Evolutionary conservation across 2,329 filamentous ascomycete species (phyloP).

Genomic region (Aspergillus sp.): DNA sequence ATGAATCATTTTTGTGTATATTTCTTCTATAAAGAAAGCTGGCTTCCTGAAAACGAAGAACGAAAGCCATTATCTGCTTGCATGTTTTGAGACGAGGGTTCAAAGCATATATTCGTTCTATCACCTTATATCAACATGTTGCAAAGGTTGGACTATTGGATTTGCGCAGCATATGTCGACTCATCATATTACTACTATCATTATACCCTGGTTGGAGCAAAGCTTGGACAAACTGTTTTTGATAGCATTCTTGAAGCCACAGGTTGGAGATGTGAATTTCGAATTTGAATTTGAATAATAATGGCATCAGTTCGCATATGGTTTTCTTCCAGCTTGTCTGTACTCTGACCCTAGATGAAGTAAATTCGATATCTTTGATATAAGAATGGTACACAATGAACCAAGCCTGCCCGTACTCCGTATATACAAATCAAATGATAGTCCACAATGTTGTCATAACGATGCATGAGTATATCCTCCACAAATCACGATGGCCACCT

Average conservation of each 20-base stretch:
- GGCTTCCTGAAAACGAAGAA: too few relatives aligned
- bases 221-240: constrained; percentile 5
- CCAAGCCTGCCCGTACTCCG: too few relatives aligned
- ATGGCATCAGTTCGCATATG: background rate
- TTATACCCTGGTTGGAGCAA: constrained; percentile 23
- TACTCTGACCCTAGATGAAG: background rate
- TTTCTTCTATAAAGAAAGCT: too few relatives aligned
- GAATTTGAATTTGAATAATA: background rate
- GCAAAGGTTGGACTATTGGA: too few relatives aligned
- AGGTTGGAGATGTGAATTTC: background rate
- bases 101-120: too few relatives aligned
- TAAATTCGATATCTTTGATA: background rate
- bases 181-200: constrained; percentile 1
- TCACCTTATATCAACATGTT: too few relatives aligned
- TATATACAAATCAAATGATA: too few relatives aligned
- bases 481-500: constrained; percentile 17
- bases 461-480: constrained; percentile 2
- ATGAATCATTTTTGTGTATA: too few relatives aligned
- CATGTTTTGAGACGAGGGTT: too few relatives aligned
- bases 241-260: constrained; percentile 9
- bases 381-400: too few relatives aligned
- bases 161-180: background rate
- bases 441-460: background rate
- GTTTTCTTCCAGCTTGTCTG: background rate
- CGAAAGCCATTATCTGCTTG: too few relatives aligned